These are phyloP conservation scores for Adenanthera pavonina DNA, from an alignment of 306 rosid genomes.

Conservation along the genomic window DNA sequence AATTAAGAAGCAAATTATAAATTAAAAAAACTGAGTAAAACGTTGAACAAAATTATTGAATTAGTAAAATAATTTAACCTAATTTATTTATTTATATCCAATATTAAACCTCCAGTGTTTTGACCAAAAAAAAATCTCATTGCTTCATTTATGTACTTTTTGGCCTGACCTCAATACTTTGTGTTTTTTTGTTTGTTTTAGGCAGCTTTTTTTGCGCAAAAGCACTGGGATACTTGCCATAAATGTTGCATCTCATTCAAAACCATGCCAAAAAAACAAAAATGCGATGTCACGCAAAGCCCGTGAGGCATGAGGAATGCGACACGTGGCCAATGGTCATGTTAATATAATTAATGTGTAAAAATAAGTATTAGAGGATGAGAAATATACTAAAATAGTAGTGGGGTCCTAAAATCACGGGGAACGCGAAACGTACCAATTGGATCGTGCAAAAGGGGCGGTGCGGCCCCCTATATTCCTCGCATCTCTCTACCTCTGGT, in stretches of 20 bases:
- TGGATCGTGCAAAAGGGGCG: conserved; percentile 43
- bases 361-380: conserved; percentile 7
- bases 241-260: no score
- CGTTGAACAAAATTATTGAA: no score
- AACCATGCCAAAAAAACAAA: background rate
- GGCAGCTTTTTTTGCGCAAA: background rate
- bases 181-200: no score
- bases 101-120: no score
- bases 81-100: no score
- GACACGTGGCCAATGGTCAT: background rate
- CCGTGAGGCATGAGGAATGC: background rate
- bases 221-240: background rate
- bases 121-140: no score
- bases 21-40: no score
- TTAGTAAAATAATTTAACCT: no score
- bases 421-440: conserved; percentile 43
- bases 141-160: no score
- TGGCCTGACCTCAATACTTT: no score
- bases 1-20: no score
- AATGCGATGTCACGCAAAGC: background rate
- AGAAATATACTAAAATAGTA: background rate
- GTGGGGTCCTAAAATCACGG: conserved; percentile 52
- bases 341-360: background rate
- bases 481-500: background rate
- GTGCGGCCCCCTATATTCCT: background rate